Percentiles rank a stretch among this genome's conserved stretches.
phyloP scores from a whole-genome alignment of 345 rosid genomes.

The Hevea brasiliensis region DNA sequence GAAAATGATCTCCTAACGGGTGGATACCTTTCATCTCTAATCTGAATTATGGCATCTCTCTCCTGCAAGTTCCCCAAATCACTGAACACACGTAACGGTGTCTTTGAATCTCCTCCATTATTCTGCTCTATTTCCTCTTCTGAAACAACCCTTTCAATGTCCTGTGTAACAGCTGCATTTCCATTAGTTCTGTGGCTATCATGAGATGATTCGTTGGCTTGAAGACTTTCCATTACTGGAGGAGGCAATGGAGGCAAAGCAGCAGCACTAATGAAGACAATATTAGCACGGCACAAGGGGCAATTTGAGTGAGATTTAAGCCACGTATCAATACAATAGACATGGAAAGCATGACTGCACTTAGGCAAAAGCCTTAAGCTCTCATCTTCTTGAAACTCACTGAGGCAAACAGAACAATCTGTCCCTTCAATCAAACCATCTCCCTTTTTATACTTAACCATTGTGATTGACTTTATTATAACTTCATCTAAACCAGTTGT shows the following conservation, averaged over 20 bases:
- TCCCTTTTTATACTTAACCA: constrained; percentile 57
- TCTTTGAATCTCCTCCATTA: constrained; percentile 23
- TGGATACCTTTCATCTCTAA: constrained; percentile 32
- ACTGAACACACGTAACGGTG: constrained; percentile 34
- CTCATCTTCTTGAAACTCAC: constrained; percentile 76
- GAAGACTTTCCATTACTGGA: neutral
- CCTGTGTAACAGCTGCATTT: neutral
- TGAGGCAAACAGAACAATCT: constrained; percentile 88
- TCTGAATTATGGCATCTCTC: constrained; percentile 41
- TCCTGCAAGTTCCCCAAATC: constrained; percentile 37
- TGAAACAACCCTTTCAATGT: constrained; percentile 6
- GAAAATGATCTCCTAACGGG: constrained; percentile 46
- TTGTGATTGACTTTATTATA: constrained; percentile 63
- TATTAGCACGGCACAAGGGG: constrained; percentile 80
- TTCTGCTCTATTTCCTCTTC: constrained; percentile 24
- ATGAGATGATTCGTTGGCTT: too few relatives aligned
- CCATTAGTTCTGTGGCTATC: too few relatives aligned
- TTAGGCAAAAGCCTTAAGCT: constrained; percentile 78
- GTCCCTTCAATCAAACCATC: constrained; percentile 54
- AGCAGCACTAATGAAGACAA: constrained; percentile 39
- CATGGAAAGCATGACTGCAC: constrained; percentile 82
- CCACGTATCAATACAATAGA: constrained; percentile 87
- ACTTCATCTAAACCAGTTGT: constrained; percentile 71
- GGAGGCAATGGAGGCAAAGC: constrained; percentile 33
- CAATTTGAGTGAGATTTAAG: constrained; percentile 82